Conservation (phyloP, 225 moss, liverwort and hornwort species). For the Polytrichum commune region DNA sequence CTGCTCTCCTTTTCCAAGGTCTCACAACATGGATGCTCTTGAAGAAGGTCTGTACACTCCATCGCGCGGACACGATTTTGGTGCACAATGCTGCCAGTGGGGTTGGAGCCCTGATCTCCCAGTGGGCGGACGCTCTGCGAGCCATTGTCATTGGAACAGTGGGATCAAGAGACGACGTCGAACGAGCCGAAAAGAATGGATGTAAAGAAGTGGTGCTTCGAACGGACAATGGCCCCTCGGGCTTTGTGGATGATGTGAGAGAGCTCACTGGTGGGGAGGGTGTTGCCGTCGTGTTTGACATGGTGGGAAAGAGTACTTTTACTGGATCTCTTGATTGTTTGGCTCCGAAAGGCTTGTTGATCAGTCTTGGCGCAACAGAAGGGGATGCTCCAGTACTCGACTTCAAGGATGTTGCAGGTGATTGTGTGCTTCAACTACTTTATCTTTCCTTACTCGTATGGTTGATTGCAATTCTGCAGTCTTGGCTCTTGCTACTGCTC, state of each 20-base stretch:
- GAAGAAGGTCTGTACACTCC: conserved; percentile 33
- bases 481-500: neutral
- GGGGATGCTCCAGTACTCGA: conserved; percentile 13
- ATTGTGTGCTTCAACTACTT: neutral
- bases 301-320: conserved; percentile 25
- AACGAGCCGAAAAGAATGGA: conserved; percentile 24
- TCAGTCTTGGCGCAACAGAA: conserved; percentile 14
- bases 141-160: conserved; percentile 39
- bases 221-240: neutral
- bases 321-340: conserved; percentile 22
- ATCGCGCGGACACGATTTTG: conserved; percentile 28
- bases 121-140: conserved; percentile 30
- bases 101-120: conserved; percentile 35
- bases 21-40: conserved; percentile 49
- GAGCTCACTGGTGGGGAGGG: conserved; percentile 39
- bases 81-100: conserved; percentile 26
- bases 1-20: conserved; percentile 44
- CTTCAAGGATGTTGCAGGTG: conserved; percentile 25
- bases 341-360: conserved; percentile 36
- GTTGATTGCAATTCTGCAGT: neutral
- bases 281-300: conserved; percentile 25
- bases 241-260: conserved; percentile 28
- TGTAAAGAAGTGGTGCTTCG: conserved; percentile 18
- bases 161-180: conserved; percentile 12
- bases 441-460: neutral